A percentile compares a stretch with the other conserved stretches of the same genome.
phyloP scores from a whole-genome alignment of 352 stramenopile species.

The Globisporangium irregulare region DNA sequence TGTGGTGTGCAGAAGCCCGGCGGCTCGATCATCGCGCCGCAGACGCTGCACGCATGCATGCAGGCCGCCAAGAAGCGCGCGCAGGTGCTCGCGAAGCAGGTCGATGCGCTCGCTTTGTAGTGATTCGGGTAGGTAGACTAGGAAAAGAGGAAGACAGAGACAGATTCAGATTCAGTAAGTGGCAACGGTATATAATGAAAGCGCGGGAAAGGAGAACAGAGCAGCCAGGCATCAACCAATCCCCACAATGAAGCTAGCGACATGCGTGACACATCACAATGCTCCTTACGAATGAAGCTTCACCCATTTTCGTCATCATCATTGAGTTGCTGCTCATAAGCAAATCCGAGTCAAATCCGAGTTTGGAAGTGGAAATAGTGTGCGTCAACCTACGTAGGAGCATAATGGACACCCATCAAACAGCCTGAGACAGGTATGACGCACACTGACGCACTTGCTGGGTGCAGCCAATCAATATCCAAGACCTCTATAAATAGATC shows the following conservation, averaged over 20 bases:
- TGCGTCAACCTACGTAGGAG: conserved; percentile 1
- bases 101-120: conserved; percentile 20
- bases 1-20: conserved; percentile 73
- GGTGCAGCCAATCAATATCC: conserved; percentile 5
- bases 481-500: neutral
- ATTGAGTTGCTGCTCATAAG: neutral
- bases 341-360: neutral
- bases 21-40: conserved; percentile 38
- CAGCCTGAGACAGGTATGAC: conserved; percentile 1
- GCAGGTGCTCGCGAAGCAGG: conserved; percentile 33
- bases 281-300: too few relatives aligned
- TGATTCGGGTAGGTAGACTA: neutral
- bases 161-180: neutral
- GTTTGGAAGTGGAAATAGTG: neutral
- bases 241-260: neutral
- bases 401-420: conserved; percentile 5
- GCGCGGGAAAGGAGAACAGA: neutral
- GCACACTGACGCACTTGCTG: neutral
- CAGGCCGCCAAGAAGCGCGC: conserved; percentile 45
- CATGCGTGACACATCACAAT: conserved; percentile 2
- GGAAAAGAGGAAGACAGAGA: conserved; percentile 4
- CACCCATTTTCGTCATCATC: neutral
- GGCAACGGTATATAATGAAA: neutral
- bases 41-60: conserved; percentile 67
- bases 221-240: neutral